Evolutionary conservation across 1,139 yeast species (phyloP).

Genomic region (Candida sp.): DNA sequence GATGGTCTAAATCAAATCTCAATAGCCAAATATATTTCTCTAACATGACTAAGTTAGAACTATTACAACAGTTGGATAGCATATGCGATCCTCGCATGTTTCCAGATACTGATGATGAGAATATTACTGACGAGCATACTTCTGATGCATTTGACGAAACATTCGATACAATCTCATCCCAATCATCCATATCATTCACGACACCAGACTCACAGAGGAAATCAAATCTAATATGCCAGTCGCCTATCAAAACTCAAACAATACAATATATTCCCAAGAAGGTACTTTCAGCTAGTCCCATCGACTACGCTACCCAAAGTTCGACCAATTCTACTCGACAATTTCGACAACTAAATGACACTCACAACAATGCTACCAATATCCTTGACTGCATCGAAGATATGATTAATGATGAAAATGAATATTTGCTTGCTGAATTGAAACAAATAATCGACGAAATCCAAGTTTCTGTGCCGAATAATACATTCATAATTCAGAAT

Average conservation of each 20-base stretch:
- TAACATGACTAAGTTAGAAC: neutral
- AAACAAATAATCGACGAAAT: slow-evolving; percentile 1
- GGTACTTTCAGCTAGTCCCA: neutral
- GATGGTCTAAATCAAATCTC: neutral
- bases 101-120: neutral
- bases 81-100: neutral
- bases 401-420: slow-evolving; percentile 2
- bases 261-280: neutral
- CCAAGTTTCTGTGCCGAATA: slow-evolving; percentile 1
- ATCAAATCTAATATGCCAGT: neutral
- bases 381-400: slow-evolving; percentile 4
- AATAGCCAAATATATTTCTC: neutral
- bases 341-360: neutral
- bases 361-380: neutral
- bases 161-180: neutral
- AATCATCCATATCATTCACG: slow-evolving; percentile 1
- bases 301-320: neutral
- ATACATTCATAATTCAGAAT: slow-evolving; percentile 1
- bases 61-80: neutral
- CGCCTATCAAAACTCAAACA: neutral
- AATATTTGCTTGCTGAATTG: slow-evolving; percentile 1
- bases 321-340: neutral
- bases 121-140: neutral
- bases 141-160: neutral
- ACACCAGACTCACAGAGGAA: neutral